Conservation (phyloP, 2,329 filamentous ascomycete genomes). For the Blastomyces parvus region DNA sequence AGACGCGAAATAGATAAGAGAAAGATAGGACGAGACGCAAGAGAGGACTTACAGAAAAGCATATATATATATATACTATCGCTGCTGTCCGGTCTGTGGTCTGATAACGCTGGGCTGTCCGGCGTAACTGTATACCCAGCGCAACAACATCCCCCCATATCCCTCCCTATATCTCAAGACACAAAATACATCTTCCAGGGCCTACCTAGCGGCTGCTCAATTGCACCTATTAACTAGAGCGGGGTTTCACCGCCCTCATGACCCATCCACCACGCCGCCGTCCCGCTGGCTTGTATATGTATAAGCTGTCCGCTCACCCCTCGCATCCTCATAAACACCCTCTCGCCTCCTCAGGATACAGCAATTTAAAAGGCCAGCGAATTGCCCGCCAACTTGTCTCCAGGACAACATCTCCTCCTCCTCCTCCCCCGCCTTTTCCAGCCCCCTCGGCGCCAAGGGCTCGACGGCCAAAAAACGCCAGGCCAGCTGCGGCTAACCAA, state of each 20-base stretch:
- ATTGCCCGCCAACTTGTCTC: background rate
- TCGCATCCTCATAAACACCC: background rate
- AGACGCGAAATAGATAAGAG: too few species aligned
- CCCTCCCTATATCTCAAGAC: background rate
- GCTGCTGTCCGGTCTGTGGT: too few species aligned
- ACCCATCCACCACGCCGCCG: constrained; percentile 18
- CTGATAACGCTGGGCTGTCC: too few species aligned
- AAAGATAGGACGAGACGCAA: too few species aligned
- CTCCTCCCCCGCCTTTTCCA: background rate
- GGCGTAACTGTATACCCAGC: too few species aligned
- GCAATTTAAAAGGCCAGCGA: background rate
- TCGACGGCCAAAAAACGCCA: background rate
- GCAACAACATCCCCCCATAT: too few species aligned
- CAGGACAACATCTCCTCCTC: too few species aligned
- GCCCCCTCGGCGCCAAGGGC: background rate
- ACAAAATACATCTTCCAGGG: background rate
- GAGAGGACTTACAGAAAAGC: too few species aligned
- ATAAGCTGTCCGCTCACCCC: constrained; percentile 16
- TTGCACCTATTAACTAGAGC: background rate
- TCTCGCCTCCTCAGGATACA: background rate
- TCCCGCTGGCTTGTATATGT: constrained; percentile 24
- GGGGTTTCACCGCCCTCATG: constrained; percentile 3
- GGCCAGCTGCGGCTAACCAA: constrained; percentile 7
- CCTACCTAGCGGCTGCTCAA: background rate
- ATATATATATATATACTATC: too few species aligned